A percentile compares a stretch with the other conserved stretches of the same genome.
Conservation (phyloP, 2,329 filamentous ascomycete species). For the Calonectria leucothoes region DNA sequence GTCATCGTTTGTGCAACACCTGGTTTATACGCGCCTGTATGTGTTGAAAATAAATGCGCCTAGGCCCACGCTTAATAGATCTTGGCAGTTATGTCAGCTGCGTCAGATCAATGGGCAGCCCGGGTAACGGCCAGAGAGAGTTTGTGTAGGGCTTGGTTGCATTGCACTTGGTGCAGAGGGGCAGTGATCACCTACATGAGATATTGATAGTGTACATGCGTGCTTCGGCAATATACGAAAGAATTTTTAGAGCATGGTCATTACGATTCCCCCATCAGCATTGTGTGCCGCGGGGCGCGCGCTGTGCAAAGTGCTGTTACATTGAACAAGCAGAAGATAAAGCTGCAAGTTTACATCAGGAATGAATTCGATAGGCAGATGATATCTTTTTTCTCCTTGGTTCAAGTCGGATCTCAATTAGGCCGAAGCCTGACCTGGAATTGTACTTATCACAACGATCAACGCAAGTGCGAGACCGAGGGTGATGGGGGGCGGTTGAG, state of each 20-base stretch:
- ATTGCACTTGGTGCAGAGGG: neutral
- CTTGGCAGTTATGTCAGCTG: neutral
- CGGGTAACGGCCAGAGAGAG: neutral
- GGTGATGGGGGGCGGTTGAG: neutral
- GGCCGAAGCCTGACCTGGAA: conserved; percentile 17
- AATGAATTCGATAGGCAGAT: neutral
- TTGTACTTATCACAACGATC: neutral
- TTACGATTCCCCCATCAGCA: neutral
- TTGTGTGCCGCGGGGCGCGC: neutral
- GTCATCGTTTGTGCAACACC: neutral
- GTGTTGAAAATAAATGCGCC: neutral
- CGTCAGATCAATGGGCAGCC: neutral
- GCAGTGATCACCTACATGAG: neutral
- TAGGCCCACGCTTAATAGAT: neutral
- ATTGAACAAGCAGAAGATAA: neutral
- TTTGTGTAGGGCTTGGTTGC: neutral
- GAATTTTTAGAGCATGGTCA: neutral
- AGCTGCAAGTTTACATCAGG: neutral
- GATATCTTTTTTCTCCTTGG: neutral
- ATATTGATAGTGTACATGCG: neutral
- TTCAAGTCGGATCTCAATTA: conserved; percentile 37
- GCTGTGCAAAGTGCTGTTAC: neutral
- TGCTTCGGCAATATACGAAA: neutral
- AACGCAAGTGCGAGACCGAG: neutral
- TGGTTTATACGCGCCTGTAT: neutral